Evolutionary conservation across 805 yeast species (phyloP).

Genomic region (Yarrowia sp.): DNA sequence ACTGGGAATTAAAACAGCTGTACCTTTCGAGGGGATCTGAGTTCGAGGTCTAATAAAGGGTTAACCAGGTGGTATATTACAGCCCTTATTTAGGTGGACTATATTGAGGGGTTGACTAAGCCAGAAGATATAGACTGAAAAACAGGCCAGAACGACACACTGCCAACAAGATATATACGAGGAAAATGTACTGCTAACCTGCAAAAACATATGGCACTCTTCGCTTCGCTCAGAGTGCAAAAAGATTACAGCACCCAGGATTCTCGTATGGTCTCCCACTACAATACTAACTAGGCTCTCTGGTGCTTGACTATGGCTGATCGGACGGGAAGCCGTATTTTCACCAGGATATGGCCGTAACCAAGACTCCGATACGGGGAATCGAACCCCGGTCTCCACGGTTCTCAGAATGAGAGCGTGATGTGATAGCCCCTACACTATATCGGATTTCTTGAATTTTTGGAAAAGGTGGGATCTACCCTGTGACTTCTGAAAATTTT

Average conservation of each 20-base stretch:
- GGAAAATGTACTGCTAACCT: no score
- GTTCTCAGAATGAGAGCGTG: slow-evolving; percentile 25
- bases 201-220: not conserved
- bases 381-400: slow-evolving; percentile 28
- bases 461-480: not conserved
- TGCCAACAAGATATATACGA: no score
- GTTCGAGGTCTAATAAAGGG: not conserved
- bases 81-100: no score
- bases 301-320: slow-evolving; percentile 24
- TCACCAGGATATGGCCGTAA: slow-evolving; percentile 21
- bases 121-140: no score
- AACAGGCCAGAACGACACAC: no score
- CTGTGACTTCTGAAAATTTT: not conserved
- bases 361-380: slow-evolving; percentile 25
- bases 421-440: slow-evolving; percentile 26
- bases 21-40: not conserved
- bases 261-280: slow-evolving; percentile 24
- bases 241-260: slow-evolving; percentile 23
- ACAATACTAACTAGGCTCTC: slow-evolving; percentile 23
- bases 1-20: not conserved
- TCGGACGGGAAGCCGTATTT: slow-evolving; percentile 24
- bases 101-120: no score
- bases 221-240: not conserved
- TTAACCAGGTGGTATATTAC: no score
- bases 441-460: not conserved